Evolutionary conservation across 495 filamentous ascomycete species (phyloP), one percentile per base, ranked within the genome.

Genomic region (Penicillium riverlandense): DNA sequence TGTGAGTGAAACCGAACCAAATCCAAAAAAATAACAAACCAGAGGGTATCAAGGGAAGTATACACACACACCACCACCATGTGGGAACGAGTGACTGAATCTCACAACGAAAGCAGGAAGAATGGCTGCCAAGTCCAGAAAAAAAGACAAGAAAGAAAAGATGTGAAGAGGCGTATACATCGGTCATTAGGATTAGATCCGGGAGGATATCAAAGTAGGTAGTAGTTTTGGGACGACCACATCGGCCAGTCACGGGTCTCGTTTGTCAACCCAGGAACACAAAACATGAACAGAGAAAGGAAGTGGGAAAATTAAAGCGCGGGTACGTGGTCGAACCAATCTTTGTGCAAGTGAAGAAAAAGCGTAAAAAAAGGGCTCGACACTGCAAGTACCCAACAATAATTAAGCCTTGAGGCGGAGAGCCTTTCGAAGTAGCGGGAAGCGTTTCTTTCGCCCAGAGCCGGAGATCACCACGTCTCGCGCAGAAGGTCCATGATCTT

Each of bases 401-500:
- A 7, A 12, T 71, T 47, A 73, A 37, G 50, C 45, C 34, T 64
- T 59, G 42, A 76, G 50, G 8, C 72, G 66, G 38, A 78, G 70
- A 27, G 71, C 73, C 45, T 70, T 74, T 15, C 70, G 59, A 40
- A 78, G 54, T 41, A 64, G 56, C 1, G 63, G 65, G 41, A 78
- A 76, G 41, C 71, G 69, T 50, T 71, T 78, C 58, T 76, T 76
- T 41, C 71, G 71, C 31, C 63, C 65, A 8, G 65, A 61, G 16
- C 58, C 53, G 29, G 54, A 59, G 43, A 67, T 66, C 16, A 67
- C 57, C 41, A 70, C 65, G 22, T 68, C 59, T 12, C 59, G 52
- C 10, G 56, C 61, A 1, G 48, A 30, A 6, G 16, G 36, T 1
- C 51, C 37, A 33, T 29, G 41, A 13, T 49, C 48, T 35, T 57